A percentile compares a stretch with the other conserved stretches of the same genome.
These are phyloP conservation scores for Graphilbum sp. DNA, from an alignment of 2,329 filamentous ascomycete genomes.

Conservation along the genomic window DNA sequence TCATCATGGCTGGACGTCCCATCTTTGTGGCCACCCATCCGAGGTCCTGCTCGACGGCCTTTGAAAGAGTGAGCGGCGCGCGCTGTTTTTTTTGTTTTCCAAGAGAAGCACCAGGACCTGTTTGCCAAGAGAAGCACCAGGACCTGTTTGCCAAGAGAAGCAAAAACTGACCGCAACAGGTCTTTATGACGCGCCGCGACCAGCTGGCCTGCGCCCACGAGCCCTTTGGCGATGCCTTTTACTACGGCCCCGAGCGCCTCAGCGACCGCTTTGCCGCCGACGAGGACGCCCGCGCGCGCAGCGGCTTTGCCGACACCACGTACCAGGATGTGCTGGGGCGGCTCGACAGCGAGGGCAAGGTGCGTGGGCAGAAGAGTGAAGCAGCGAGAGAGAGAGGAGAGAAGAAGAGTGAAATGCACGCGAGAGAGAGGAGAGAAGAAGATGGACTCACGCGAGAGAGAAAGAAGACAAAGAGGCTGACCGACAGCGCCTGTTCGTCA, in stretches of 20 bases:
- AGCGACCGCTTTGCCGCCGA: constrained; percentile 65
- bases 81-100: neutral
- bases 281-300: constrained; percentile 32
- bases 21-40: constrained; percentile 93
- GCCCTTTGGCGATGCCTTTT: constrained; percentile 92
- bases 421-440: neutral
- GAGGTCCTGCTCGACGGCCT: constrained; percentile 87
- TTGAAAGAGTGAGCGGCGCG: constrained; percentile 55
- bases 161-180: constrained; percentile 29
- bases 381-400: neutral
- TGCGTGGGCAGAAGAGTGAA: too few species aligned
- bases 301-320: constrained; percentile 53
- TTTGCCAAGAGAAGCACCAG: too few species aligned
- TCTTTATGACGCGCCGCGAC: constrained; percentile 89
- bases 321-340: constrained; percentile 63
- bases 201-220: constrained; percentile 76
- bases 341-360: constrained; percentile 28
- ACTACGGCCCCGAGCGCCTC: constrained; percentile 83
- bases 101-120: too few species aligned
- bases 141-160: too few species aligned
- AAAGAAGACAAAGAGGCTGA: neutral
- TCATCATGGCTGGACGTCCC: constrained; percentile 55
- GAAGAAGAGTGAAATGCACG: neutral
- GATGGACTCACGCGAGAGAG: neutral
- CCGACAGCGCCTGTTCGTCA: constrained; percentile 73